phyloP scores from a whole-genome alignment of 805 yeast species.

The Nakazawaea ernobii region DNA sequence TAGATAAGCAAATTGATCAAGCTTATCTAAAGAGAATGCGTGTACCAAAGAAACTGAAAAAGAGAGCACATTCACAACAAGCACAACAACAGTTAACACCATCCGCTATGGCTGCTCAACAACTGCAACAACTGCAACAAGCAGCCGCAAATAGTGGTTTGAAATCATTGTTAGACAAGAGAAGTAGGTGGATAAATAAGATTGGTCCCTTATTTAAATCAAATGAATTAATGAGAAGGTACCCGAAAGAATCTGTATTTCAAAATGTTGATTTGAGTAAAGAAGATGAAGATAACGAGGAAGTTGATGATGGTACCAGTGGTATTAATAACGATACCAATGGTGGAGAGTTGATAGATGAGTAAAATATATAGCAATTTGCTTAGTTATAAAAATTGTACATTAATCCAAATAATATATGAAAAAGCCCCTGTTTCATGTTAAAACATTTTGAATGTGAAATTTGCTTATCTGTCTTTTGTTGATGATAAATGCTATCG shows the following conservation, averaged over 20 bases:
- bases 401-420: too few relatives aligned
- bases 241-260: constrained; percentile 62
- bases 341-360: background rate
- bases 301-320: constrained; percentile 19
- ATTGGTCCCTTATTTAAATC: constrained; percentile 82
- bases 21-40: constrained; percentile 80
- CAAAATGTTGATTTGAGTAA: constrained; percentile 23
- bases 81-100: constrained; percentile 25
- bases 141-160: constrained; percentile 75
- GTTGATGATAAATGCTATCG: too few relatives aligned
- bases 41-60: constrained; percentile 63
- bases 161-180: constrained; percentile 75
- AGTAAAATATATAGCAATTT: background rate
- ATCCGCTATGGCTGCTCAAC: constrained; percentile 23
- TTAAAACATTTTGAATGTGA: too few relatives aligned
- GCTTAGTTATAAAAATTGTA: background rate
- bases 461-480: too few relatives aligned
- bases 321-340: constrained; percentile 10
- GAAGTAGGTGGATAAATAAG: constrained; percentile 81
- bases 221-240: constrained; percentile 64
- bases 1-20: constrained; percentile 95
- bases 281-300: constrained; percentile 17
- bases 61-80: constrained; percentile 30
- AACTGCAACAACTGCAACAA: constrained; percentile 39
- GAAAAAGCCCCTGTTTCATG: too few relatives aligned